These are phyloP conservation scores for Cylindrotheca fusiformis DNA, from an alignment of 108 stramenopile genomes.

Conservation along the genomic window DNA sequence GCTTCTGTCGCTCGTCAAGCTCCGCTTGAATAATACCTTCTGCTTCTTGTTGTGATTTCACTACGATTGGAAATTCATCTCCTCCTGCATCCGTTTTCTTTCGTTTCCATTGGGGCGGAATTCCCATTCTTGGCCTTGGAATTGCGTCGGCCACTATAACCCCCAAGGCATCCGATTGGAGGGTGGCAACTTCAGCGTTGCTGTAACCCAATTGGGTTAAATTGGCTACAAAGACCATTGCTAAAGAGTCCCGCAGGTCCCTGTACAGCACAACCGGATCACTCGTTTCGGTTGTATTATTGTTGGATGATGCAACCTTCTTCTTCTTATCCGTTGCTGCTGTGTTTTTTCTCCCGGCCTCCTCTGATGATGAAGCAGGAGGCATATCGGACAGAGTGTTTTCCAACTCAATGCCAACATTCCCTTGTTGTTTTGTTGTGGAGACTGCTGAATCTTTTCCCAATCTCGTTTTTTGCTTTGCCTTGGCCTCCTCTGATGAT, in stretches of 20 bases:
- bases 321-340: not conserved
- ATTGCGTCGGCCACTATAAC: constrained; percentile 57
- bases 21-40: constrained; percentile 6
- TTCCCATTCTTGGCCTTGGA: constrained; percentile 45
- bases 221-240: constrained; percentile 26
- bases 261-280: constrained; percentile 10
- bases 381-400: too few species aligned
- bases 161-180: constrained; percentile 56
- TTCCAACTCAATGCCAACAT: too few species aligned
- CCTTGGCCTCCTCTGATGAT: too few species aligned
- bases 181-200: constrained; percentile 31
- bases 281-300: too few species aligned
- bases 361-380: too few species aligned
- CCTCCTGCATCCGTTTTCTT: not conserved
- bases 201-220: constrained; percentile 52
- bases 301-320: too few species aligned
- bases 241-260: constrained; percentile 7
- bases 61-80: constrained; percentile 6
- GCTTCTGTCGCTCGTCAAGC: not conserved
- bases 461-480: too few species aligned
- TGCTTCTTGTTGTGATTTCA: constrained; percentile 10
- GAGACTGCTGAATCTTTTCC: too few species aligned
- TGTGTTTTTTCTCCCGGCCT: not conserved
- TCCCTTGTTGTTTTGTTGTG: too few species aligned
- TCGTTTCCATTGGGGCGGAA: constrained; percentile 64